Evolutionary conservation across 1,284 basidiomycete species (phyloP), one percentile per base, ranked within the genome.

Genomic region (Moniliella sp.): DNA sequence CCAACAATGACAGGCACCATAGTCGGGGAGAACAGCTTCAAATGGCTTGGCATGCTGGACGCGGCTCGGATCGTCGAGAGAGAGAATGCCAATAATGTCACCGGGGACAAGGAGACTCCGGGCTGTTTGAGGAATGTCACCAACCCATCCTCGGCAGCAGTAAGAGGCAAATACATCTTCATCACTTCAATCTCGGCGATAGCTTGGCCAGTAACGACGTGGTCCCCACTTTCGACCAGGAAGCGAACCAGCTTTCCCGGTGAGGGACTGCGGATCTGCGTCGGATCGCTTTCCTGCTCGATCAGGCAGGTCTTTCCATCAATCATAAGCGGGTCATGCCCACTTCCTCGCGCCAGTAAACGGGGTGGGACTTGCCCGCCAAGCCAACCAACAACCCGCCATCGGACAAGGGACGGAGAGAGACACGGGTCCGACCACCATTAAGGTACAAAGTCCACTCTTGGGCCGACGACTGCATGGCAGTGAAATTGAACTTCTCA

Each of bases 341-440:
- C 37, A 94, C 88, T 66, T 99, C 91, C 64, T 94, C 91, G 39
- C 83, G 72, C 82, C 81, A 97, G 66, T 99, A 99, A n/a, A n/a
- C 72, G 15, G 91, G 86, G 65, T 99, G 88, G 62, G 83, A 88
- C 61, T 79, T 79, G 40, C 83, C 86, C 53, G 84, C 77, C 35
- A 99, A 70, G 25, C 81, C 68, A 42, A 97, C 73, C 40, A 99
- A 72, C 35, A 97, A 69, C 51, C 91, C 91, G 32, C 88, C 91
- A 58, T 97, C 91, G 35, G 82, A 82, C 31, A 99, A 70, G 31
- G 80, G 75, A 34, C 88, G 52, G 19, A 56, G 40, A 28, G 48
- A 43, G n/a, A 57, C 55, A 10, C 48, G 44, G 17, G 45, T 50
- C 4, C 52, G 43, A 7, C 81, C 82, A 48, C 91, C 91, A 60